Base-by-base conservation (phyloP, 495 filamentous ascomycete genomes). In the Hyphodiscus hymeniophilus region DNA sequence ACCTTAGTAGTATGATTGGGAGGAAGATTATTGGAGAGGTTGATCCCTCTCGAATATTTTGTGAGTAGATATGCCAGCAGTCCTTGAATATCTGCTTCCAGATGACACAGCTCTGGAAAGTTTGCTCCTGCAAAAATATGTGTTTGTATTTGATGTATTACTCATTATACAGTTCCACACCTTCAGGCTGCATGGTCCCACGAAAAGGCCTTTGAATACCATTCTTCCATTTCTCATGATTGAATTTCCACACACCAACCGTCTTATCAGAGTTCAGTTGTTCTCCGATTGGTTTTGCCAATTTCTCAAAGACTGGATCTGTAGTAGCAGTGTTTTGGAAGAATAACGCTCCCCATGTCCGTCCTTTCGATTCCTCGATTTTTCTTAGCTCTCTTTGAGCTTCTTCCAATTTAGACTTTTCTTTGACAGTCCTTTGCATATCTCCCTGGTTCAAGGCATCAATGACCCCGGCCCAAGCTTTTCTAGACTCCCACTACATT, bases 401-500 rank as follows among this genome's bases (percentile, higher is more conserved):
- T 43, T 87, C 87, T 64, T 98, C 92, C 51, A 98, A 92, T 63
- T 86, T 83, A 28, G 73, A 74, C 69, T 98, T 98, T 68, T 90
- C 82, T 3, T 59, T 56, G 5, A 80, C 76, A 7, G 86, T 86
- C 11, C 72, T 70, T 45, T 95, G 88, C 75, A 95, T 85, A 57
- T 98, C 87, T 36, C 86, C 82, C 40, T 76, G 76, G 16, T 72
- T 67, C 45, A 96, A 91, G 23, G 79, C 86, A 10, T 72, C 68
- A 0, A 90, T 86, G n/a, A 98, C 92, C 48, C 82, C 84, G 18
- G 70, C 62, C 92, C 92, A 98, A 15, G 92, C 91, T 23, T 86
- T 81, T 31, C 90, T 81, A 28, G 83, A 84, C 68, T 98, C 92
- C 43, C 89, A 82, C n/a, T n/a, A n/a, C n/a, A n/a, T n/a, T n/a